phyloP scores from a whole-genome alignment of 2,329 filamentous ascomycete genomes.

The Penicillium sp. region DNA sequence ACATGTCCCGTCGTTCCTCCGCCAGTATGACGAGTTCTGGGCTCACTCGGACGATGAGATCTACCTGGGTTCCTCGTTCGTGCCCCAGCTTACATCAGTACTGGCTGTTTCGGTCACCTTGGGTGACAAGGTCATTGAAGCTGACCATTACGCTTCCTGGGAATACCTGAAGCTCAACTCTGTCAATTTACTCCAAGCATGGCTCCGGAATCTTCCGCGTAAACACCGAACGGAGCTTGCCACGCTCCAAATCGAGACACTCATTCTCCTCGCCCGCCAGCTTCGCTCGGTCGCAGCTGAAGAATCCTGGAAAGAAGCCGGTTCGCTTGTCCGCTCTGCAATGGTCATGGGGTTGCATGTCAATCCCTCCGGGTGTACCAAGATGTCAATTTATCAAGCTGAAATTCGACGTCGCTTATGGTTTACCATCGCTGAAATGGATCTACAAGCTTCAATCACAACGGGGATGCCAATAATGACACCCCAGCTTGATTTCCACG shows the following conservation, averaged over 20 bases:
- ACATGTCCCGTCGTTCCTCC: conserved; percentile 22
- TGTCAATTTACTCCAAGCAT: conserved; percentile 10
- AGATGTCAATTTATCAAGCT: conserved; percentile 36
- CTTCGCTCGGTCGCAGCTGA: conserved; percentile 14
- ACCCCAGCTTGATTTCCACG: conserved; percentile 39
- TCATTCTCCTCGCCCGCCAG: conserved; percentile 17
- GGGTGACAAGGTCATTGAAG: not conserved
- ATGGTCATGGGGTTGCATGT: conserved; percentile 47
- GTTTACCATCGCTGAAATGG: conserved; percentile 45
- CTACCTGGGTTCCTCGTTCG: conserved; percentile 10
- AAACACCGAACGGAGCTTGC: conserved; percentile 22
- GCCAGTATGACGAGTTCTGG: conserved; percentile 20
- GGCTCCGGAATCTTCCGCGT: conserved; percentile 20
- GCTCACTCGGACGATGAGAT: conserved; percentile 1
- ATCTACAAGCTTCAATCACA: conserved; percentile 46
- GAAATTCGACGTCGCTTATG: conserved; percentile 40
- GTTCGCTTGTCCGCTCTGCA: conserved; percentile 33
- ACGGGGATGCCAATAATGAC: conserved; percentile 43
- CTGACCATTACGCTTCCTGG: conserved; percentile 11
- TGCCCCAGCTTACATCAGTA: conserved; percentile 21
- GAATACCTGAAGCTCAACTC: conserved; percentile 20
- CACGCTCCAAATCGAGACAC: conserved; percentile 19
- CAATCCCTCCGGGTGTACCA: conserved; percentile 34
- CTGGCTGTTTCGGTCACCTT: conserved; percentile 8
- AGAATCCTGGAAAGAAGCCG: conserved; percentile 48